Evolutionary conservation across 2,329 filamentous ascomycete species (phyloP).

Genomic region (Fusarium setosum): DNA sequence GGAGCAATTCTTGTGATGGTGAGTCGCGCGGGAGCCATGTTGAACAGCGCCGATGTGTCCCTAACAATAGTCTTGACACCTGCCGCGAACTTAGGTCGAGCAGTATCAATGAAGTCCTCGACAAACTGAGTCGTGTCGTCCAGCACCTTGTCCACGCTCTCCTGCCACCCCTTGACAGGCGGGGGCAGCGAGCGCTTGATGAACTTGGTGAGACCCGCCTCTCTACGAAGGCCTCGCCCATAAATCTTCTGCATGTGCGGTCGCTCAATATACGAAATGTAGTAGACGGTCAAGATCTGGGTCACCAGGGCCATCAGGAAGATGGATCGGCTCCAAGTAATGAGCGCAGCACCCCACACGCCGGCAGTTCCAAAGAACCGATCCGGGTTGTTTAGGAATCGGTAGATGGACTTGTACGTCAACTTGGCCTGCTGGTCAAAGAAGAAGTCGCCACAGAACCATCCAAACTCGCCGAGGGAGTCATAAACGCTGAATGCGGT

Average conservation of each 20-base stretch:
- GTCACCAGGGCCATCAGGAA: conserved; percentile 88
- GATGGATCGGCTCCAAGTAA: conserved; percentile 89
- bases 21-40: conserved; percentile 87
- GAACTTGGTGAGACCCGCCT: conserved; percentile 92
- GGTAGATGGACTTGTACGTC: conserved; percentile 97
- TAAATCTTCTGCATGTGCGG: conserved; percentile 99
- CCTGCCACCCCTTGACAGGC: conserved; percentile 84
- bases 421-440: conserved; percentile 89
- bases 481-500: conserved; percentile 94
- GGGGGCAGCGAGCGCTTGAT: conserved; percentile 87
- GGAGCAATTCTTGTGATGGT: conserved; percentile 83
- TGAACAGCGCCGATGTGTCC: conserved; percentile 89
- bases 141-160: conserved; percentile 87
- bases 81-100: conserved; percentile 85
- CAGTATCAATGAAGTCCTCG: conserved; percentile 88
- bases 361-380: conserved; percentile 92
- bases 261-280: conserved; percentile 93
- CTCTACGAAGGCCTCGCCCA: conserved; percentile 81
- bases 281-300: conserved; percentile 85
- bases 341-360: conserved; percentile 94
- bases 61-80: conserved; percentile 89
- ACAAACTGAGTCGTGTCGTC: conserved; percentile 90
- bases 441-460: conserved; percentile 99
- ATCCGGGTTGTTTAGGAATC: conserved; percentile 97
- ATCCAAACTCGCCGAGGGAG: conserved; percentile 95